Evolutionary conservation across 495 filamentous ascomycete species (phyloP), one percentile per base, ranked within the genome.

Genomic region (Chaetomidium leptoderma): DNA sequence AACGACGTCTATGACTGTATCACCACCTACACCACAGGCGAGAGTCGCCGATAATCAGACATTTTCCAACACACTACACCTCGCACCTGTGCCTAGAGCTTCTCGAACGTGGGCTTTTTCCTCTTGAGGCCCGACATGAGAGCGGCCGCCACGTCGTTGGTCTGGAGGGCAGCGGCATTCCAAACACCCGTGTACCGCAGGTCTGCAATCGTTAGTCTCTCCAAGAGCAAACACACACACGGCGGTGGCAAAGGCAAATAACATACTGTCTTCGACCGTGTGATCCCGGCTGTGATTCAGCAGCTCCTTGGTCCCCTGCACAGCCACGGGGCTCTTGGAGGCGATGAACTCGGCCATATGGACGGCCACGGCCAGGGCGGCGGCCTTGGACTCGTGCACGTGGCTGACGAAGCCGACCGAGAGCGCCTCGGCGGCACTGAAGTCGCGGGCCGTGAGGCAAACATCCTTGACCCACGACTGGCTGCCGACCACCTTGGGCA

Each of bases 401-500:
- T 77, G 78, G 63, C 83, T 90, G 19, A 97, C 91, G 54, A 96
- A 88, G 4, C 93, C 93, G 6, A 91, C 84, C n/a, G 76, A 70
- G 55, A 85, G 70, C 6, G 93, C 95, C 71, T 98, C 93, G 50
- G 87, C 80, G 0, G 88, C 85, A 3, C 76, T 81, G 63, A 95
- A 98, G 47, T 83, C 70, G 35, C 95, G 74, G 26, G 88, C 92
- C 7, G 86, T 86, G 57, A 96, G 72, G 50, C 83, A 83, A 0
- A 97, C 87, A 35, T 97, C 95, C 72, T 96, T 96, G 27, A 95
- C 89, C 91, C 92, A 98, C 10, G 85, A 86, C 54, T 74, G 74
- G 56, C 76, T 85, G 2, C 86, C 86, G 6, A 96, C 90, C 8
- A 87, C 76, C 72, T 95, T 93, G 30, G 93, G 93, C 40, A 98